phyloP scores from a whole-genome alignment of 2,329 filamentous ascomycete species.

The Xylogone sp. region DNA sequence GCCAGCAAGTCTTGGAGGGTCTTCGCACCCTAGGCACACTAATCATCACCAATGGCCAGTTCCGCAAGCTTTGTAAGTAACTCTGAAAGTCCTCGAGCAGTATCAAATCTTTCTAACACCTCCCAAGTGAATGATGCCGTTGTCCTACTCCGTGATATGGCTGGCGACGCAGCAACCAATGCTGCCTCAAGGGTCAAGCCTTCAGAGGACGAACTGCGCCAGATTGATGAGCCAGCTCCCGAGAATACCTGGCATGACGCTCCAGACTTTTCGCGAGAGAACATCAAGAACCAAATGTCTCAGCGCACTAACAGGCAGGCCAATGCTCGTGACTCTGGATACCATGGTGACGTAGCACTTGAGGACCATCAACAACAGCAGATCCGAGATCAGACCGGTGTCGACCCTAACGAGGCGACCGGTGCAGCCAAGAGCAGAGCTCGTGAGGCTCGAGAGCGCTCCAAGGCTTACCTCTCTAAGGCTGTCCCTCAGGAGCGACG shows the following conservation, averaged over 20 bases:
- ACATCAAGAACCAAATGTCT: conserved; percentile 65
- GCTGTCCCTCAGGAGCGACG: conserved; percentile 93
- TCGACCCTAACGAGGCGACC: conserved; percentile 50
- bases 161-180: conserved; percentile 81
- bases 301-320: conserved; percentile 46
- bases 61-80: conserved; percentile 20
- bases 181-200: conserved; percentile 74
- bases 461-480: conserved; percentile 72
- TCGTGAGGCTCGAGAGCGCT: conserved; percentile 46
- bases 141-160: conserved; percentile 82
- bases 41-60: conserved; percentile 90
- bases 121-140: conserved; percentile 68
- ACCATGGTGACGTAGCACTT: conserved; percentile 41
- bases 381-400: conserved; percentile 39
- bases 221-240: conserved; percentile 79
- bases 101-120: not conserved
- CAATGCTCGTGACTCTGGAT: conserved; percentile 47
- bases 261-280: conserved; percentile 69
- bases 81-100: not conserved
- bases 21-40: conserved; percentile 84
- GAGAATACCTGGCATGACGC: conserved; percentile 94
- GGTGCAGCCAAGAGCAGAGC: conserved; percentile 47
- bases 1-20: conserved; percentile 77
- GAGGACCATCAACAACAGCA: conserved; percentile 43
- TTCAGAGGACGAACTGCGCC: conserved; percentile 67